Percentiles rank a stretch among this genome's conserved stretches.
Evolutionary conservation across 2,329 filamentous ascomycete species (phyloP).

Genomic region (Pyrenophora teres): DNA sequence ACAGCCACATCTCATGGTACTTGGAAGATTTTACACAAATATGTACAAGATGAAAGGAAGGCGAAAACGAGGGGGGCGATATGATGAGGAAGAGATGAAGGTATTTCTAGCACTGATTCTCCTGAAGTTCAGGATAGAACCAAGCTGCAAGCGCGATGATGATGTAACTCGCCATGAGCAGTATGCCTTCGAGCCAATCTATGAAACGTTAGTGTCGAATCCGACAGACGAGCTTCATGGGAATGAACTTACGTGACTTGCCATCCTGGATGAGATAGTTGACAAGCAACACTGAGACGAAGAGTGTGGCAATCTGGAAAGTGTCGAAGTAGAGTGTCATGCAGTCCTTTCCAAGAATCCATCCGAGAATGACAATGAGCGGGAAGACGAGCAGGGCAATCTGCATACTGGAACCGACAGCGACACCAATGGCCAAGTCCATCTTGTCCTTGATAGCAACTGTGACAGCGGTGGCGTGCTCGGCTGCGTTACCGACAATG

Average conservation of each 20-base stretch:
- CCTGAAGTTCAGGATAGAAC: constrained; percentile 50
- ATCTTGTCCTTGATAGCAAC: constrained; percentile 70
- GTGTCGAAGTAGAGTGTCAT: constrained; percentile 84
- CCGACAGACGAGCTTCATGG: no score
- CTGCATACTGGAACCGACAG: constrained; percentile 68
- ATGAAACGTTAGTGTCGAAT: constrained; percentile 21
- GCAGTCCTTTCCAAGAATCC: constrained; percentile 61
- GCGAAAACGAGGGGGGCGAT: neutral
- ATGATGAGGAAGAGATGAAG: neutral
- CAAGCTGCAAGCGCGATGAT: constrained; percentile 66
- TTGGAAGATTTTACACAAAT: neutral
- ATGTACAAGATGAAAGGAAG: neutral
- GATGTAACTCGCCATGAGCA: constrained; percentile 64
- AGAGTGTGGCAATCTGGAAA: constrained; percentile 76
- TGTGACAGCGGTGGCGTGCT: constrained; percentile 67
- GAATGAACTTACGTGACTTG: constrained; percentile 52
- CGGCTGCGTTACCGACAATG: constrained; percentile 69
- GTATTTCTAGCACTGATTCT: constrained; percentile 21
- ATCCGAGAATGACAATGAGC: constrained; percentile 64
- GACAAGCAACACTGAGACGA: constrained; percentile 61
- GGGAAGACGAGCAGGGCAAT: constrained; percentile 67
- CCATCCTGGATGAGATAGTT: constrained; percentile 68
- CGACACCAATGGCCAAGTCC: constrained; percentile 69
- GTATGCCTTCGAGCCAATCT: constrained; percentile 64
- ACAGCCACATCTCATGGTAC: neutral